phyloP scores from a whole-genome alignment of 495 filamentous ascomycete species.

The Saxispiralis lemnorum region DNA sequence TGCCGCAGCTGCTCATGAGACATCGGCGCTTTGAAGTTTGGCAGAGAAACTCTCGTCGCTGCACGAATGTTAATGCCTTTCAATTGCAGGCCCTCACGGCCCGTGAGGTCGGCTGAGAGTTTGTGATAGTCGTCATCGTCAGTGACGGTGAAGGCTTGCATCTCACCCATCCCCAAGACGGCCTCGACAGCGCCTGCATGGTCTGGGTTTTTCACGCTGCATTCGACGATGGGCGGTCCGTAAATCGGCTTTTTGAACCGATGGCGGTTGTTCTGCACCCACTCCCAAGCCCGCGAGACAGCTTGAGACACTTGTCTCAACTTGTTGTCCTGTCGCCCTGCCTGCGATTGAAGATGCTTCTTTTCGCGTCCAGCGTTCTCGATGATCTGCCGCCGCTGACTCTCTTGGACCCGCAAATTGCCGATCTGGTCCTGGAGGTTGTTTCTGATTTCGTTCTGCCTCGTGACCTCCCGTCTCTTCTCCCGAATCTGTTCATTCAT shows the following conservation, averaged over 20 bases:
- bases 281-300: constrained; percentile 53
- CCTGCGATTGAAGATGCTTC: constrained; percentile 49
- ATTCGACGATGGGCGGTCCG: constrained; percentile 67
- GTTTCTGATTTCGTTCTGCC: constrained; percentile 19
- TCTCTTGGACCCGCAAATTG: constrained; percentile 14
- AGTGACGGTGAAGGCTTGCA: constrained; percentile 60
- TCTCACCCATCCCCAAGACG: constrained; percentile 42
- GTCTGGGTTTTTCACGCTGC: constrained; percentile 57
- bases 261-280: constrained; percentile 53
- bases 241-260: constrained; percentile 67
- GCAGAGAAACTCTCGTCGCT: constrained; percentile 30
- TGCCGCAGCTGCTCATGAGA: constrained; percentile 33
- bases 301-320: constrained; percentile 41
- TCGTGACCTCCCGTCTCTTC: constrained; percentile 32
- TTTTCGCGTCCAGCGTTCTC: constrained; percentile 31
- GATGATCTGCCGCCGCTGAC: constrained; percentile 20
- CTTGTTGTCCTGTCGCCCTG: constrained; percentile 53
- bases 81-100: constrained; percentile 36
- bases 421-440: constrained; percentile 6
- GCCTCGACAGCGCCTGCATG: constrained; percentile 63
- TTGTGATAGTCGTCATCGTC: constrained; percentile 53
- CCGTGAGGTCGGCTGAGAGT: constrained; percentile 35
- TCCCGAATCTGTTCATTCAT: constrained; percentile 33
- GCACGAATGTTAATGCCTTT: constrained; percentile 48
- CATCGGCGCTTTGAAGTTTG: constrained; percentile 27